Evolutionary conservation across 192 early-diverging fungal genomes (phyloP).

Genomic region (Coemansia sp.): DNA sequence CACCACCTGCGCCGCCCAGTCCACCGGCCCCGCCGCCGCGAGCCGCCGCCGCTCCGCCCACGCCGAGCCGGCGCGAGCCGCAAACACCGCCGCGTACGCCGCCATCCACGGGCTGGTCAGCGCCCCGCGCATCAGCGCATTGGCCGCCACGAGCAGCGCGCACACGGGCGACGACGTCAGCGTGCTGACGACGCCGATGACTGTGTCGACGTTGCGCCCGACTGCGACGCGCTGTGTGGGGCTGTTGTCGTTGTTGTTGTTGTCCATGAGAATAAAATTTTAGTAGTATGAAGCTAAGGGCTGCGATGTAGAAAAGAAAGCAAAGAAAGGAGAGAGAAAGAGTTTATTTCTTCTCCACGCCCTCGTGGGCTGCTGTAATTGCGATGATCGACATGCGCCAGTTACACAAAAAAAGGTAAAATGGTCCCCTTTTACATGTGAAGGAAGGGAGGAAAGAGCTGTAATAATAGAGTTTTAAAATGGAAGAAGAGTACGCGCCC

Average conservation of each 20-base stretch:
- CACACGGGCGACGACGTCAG: slow-evolving; percentile 14
- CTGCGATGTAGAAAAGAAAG: too few relatives aligned
- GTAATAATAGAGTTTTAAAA: slow-evolving; percentile 13
- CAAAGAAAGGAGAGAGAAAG: too few relatives aligned
- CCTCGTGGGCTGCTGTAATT: too few relatives aligned
- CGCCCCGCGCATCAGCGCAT: slow-evolving; percentile 11
- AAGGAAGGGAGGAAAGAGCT: not conserved
- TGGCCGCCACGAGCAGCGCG: not conserved
- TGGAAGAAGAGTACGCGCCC: slow-evolving; percentile 50
- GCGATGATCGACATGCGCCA: too few relatives aligned
- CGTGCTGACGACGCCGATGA: not conserved
- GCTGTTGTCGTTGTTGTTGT: not conserved
- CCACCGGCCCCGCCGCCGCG: slow-evolving; percentile 1
- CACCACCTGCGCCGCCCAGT: slow-evolving; percentile 39
- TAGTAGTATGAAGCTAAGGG: too few relatives aligned
- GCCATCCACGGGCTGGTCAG: slow-evolving; percentile 12
- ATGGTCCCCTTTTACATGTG: not conserved
- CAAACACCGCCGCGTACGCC: slow-evolving; percentile 13
- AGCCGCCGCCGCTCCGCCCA: not conserved
- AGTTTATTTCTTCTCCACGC: too few relatives aligned
- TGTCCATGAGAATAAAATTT: too few relatives aligned
- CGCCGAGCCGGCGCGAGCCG: not conserved
- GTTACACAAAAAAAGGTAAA: too few relatives aligned
- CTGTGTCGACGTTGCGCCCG: slow-evolving; percentile 44
- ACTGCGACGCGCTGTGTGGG: not conserved